Percentiles rank a stretch among this genome's conserved stretches.
Evolutionary conservation across 208 protist species (phyloP).

Genomic region (Lotmaria passim): DNA sequence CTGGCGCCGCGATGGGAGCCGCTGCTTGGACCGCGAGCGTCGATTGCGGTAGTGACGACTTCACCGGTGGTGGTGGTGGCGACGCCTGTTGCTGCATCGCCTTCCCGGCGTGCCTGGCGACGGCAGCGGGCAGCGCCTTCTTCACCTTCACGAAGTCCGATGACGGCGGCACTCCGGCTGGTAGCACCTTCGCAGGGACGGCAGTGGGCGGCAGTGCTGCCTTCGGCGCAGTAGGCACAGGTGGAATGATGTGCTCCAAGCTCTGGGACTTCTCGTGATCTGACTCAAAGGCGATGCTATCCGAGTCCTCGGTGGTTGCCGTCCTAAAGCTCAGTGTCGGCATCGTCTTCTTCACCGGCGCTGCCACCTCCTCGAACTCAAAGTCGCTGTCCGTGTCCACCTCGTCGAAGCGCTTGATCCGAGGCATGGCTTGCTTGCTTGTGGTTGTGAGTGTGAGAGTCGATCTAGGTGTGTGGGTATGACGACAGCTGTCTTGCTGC

Average conservation of each 20-base stretch:
- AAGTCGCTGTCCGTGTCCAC: slow-evolving; percentile 56
- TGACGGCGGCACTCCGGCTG: background rate
- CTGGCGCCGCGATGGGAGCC: background rate
- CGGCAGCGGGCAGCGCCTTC: background rate
- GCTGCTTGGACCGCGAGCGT: background rate
- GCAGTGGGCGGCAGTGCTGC: background rate
- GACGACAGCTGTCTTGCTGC: too few species aligned
- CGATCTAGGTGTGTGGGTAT: background rate
- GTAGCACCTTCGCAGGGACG: background rate
- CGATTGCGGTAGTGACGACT: background rate
- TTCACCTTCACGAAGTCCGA: slow-evolving; percentile 9
- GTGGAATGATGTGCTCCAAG: slow-evolving; percentile 2
- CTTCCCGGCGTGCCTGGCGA: background rate
- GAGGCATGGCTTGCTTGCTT: slow-evolving; percentile 9
- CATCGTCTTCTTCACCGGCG: slow-evolving; percentile 14
- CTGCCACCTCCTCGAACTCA: slow-evolving; percentile 30
- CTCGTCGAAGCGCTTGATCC: slow-evolving; percentile 45
- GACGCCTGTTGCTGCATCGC: slow-evolving; percentile 1
- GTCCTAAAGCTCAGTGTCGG: slow-evolving; percentile 45
- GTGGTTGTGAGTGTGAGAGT: background rate
- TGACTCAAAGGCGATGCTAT: slow-evolving; percentile 24
- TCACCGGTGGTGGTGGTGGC: background rate
- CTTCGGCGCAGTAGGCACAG: background rate
- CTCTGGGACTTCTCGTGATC: slow-evolving; percentile 30
- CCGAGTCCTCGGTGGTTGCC: slow-evolving; percentile 17